A percentile compares a stretch with the other conserved stretches of the same genome.
Conservation (phyloP, 2,329 filamentous ascomycete genomes). For the Cercospora citrullina region DNA sequence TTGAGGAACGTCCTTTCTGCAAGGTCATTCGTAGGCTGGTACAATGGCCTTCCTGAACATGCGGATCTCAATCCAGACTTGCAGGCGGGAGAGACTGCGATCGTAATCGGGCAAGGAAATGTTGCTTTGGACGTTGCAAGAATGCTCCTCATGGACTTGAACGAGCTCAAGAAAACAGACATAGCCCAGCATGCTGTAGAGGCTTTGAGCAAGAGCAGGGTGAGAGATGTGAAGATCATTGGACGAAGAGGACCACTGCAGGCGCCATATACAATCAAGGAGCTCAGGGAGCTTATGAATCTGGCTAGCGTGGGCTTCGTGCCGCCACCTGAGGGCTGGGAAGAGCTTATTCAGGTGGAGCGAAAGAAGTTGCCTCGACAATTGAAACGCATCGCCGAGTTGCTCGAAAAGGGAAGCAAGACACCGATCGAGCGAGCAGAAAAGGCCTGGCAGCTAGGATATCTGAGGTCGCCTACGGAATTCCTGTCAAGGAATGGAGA, state of each 20-base stretch:
- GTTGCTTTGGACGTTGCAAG: constrained; percentile 92
- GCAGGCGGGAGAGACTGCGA: constrained; percentile 72
- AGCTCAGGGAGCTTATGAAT: constrained; percentile 82
- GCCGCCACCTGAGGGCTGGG: constrained; percentile 46
- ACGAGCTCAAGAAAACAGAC: constrained; percentile 76
- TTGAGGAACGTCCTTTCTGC: constrained; percentile 80
- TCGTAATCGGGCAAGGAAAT: constrained; percentile 93
- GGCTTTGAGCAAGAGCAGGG: constrained; percentile 66
- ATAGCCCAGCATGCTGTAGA: constrained; percentile 84
- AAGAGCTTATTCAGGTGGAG: constrained; percentile 51
- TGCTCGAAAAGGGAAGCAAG: constrained; percentile 73
- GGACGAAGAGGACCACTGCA: constrained; percentile 78
- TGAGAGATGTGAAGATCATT: constrained; percentile 82
- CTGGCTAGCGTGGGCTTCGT: constrained; percentile 71
- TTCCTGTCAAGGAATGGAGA: constrained; percentile 59
- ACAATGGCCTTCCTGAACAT: constrained; percentile 89
- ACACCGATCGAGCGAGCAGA: constrained; percentile 50
- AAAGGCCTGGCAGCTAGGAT: constrained; percentile 82
- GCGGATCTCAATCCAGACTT: constrained; percentile 71
- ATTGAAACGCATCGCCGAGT: constrained; percentile 73
- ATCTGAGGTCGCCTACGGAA: constrained; percentile 73
- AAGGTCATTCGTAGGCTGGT: constrained; percentile 94
- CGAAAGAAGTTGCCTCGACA: constrained; percentile 70
- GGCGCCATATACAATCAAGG: constrained; percentile 95
- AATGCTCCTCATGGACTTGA: constrained; percentile 75